phyloP scores from a whole-genome alignment of 306 rosid species.

The Vicia sativa region DNA sequence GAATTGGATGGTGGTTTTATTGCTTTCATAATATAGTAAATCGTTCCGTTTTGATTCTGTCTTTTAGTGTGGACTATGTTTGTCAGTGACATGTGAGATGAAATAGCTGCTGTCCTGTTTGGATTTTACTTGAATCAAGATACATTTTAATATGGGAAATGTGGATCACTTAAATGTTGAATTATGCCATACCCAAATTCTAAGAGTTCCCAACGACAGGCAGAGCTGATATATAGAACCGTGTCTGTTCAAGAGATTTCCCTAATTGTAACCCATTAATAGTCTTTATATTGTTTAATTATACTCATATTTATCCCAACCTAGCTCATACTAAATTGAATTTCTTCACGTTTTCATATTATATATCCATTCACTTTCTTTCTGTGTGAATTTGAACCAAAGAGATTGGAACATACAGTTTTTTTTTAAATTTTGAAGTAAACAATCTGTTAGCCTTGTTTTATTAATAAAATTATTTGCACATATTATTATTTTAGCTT shows the following conservation, averaged over 20 bases:
- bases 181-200: no score
- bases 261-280: not conserved
- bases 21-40: not conserved
- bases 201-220: not conserved
- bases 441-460: not conserved
- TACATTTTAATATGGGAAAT: not conserved
- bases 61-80: not conserved
- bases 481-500: not conserved
- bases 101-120: not conserved
- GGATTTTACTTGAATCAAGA: slow-evolving; percentile 8
- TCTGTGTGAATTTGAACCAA: not conserved
- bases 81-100: not conserved
- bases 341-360: slow-evolving; percentile 1
- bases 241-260: slow-evolving; percentile 7
- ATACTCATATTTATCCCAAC: slow-evolving; percentile 5
- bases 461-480: not conserved
- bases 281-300: not conserved
- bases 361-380: not conserved
- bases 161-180: not conserved
- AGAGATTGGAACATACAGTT: not conserved
- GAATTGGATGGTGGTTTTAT: slow-evolving; percentile 7
- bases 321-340: not conserved
- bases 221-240: not conserved
- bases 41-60: not conserved
- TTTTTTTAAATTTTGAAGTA: not conserved